Evolutionary conservation across 2,329 filamentous ascomycete species (phyloP).

Genomic region (Exophiala spinifera): DNA sequence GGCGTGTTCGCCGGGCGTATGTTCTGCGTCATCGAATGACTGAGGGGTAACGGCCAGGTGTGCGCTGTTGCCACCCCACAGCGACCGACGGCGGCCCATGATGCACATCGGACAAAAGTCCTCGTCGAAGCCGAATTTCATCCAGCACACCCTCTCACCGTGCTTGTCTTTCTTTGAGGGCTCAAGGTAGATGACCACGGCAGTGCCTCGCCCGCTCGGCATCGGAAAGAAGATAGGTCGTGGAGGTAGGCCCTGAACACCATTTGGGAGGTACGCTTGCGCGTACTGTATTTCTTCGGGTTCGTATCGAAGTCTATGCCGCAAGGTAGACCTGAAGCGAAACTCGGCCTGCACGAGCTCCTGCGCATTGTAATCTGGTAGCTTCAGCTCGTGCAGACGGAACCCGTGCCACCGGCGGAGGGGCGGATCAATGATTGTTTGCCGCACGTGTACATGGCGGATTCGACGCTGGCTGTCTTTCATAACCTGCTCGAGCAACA

Average conservation of each 20-base stretch:
- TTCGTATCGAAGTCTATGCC: conserved; percentile 4
- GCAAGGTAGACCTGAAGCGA: conserved; percentile 6
- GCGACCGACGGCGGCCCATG: conserved; percentile 13
- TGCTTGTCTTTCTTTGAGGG: conserved; percentile 8
- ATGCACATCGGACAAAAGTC: conserved; percentile 15
- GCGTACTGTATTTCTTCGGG: conserved; percentile 9
- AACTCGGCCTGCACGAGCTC: conserved; percentile 7
- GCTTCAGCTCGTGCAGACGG: conserved; percentile 9
- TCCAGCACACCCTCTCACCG: conserved; percentile 18
- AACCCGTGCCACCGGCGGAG: conserved; percentile 15
- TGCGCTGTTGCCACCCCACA: conserved; percentile 16
- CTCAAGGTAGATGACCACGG: conserved; percentile 8
- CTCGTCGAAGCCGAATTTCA: conserved; percentile 21
- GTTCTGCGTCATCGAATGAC: conserved; percentile 14
- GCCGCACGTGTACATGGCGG: conserved; percentile 12
- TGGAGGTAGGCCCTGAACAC: conserved; percentile 6
- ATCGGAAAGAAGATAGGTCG: conserved; percentile 12
- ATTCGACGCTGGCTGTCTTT: conserved; percentile 6
- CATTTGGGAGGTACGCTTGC: conserved; percentile 3
- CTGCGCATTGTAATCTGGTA: conserved; percentile 7
- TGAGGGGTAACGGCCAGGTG: conserved; percentile 13
- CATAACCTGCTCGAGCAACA: conserved; percentile 6
- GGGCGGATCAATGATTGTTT: conserved; percentile 13
- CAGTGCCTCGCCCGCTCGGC: conserved; percentile 10
- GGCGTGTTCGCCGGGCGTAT: conserved; percentile 7